Evolutionary conservation across 371 early-diverging fungal genomes (phyloP).

Genomic region (Nematocida sp.): DNA sequence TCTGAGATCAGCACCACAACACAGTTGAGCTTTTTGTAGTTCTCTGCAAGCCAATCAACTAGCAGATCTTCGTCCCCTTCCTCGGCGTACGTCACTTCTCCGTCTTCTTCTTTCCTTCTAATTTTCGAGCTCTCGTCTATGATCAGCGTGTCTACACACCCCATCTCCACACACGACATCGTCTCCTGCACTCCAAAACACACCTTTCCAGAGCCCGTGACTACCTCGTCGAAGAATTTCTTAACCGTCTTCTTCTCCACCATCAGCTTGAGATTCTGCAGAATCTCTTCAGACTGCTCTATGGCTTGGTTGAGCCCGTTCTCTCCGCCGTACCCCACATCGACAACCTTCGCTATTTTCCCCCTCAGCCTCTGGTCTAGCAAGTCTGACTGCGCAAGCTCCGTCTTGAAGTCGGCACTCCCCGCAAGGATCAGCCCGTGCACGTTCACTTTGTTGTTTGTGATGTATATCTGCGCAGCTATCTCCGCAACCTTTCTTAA

Average conservation of each 20-base stretch:
- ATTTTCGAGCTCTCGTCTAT: slow-evolving; percentile 80
- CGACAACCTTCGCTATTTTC: slow-evolving; percentile 83
- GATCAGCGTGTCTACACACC: slow-evolving; percentile 89
- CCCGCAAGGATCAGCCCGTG: slow-evolving; percentile 89
- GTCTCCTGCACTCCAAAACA: slow-evolving; percentile 94
- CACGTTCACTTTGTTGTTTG: slow-evolving; percentile 81
- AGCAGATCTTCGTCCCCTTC: slow-evolving; percentile 72
- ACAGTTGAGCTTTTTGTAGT: slow-evolving; percentile 90
- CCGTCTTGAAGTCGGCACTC: slow-evolving; percentile 95
- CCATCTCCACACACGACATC: slow-evolving; percentile 82
- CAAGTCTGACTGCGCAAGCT: slow-evolving; percentile 79
- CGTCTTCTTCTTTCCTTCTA: slow-evolving; percentile 64
- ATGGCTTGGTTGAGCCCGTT: slow-evolving; percentile 99
- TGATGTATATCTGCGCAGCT: slow-evolving; percentile 79
- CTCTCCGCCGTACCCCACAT: slow-evolving; percentile 96
- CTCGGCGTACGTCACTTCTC: slow-evolving; percentile 71
- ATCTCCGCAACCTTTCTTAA: slow-evolving; percentile 94
- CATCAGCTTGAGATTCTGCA: slow-evolving; percentile 89
- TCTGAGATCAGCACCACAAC: slow-evolving; percentile 88
- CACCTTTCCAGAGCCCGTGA: slow-evolving; percentile 86
- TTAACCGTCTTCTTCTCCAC: slow-evolving; percentile 94
- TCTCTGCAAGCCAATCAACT: slow-evolving; percentile 94
- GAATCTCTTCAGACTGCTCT: slow-evolving; percentile 79
- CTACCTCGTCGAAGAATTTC: slow-evolving; percentile 90
- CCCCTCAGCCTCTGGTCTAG: slow-evolving; percentile 80